Conservation (phyloP, 306 rosid genomes). For the Quillaja saponaria region DNA sequence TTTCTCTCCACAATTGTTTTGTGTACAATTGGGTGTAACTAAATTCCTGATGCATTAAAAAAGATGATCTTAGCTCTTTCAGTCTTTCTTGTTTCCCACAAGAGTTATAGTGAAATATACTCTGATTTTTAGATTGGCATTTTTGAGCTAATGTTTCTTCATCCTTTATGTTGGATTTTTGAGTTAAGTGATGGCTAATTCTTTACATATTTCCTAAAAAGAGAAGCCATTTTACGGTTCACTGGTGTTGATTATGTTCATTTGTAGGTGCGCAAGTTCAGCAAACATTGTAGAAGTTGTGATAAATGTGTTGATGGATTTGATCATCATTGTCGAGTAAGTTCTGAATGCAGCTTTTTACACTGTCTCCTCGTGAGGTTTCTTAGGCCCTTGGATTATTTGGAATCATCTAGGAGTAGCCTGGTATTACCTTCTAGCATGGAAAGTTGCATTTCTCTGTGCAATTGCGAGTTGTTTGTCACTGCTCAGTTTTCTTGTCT, state of each 20-base stretch:
- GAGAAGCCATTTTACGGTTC: neutral
- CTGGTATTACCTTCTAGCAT: neutral
- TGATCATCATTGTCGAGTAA: constrained; percentile 87
- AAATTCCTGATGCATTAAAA: constrained; percentile 1
- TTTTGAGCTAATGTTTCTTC: neutral
- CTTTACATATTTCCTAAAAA: neutral
- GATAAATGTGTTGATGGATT: constrained; percentile 86
- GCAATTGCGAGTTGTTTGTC: neutral
- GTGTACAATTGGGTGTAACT: constrained; percentile 1
- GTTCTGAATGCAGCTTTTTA: constrained; percentile 6
- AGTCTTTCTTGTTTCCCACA: neutral
- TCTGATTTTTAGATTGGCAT: neutral
- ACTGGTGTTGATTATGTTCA: neutral
- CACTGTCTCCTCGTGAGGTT: constrained; percentile 1
- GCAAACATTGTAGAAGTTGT: constrained; percentile 90
- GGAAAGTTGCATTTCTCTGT: no score
- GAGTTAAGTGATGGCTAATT: neutral
- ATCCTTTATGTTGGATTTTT: neutral
- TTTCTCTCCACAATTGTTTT: constrained; percentile 7
- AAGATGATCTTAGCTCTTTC: no score
- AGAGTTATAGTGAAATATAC: neutral
- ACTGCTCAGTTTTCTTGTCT: constrained; percentile 13
- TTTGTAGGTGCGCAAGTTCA: constrained; percentile 69
- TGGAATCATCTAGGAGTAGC: constrained; percentile 16
- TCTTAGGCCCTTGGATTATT: constrained; percentile 8